Base-by-base conservation (phyloP, 345 rosid species). In the Triadica sebifera region DNA sequence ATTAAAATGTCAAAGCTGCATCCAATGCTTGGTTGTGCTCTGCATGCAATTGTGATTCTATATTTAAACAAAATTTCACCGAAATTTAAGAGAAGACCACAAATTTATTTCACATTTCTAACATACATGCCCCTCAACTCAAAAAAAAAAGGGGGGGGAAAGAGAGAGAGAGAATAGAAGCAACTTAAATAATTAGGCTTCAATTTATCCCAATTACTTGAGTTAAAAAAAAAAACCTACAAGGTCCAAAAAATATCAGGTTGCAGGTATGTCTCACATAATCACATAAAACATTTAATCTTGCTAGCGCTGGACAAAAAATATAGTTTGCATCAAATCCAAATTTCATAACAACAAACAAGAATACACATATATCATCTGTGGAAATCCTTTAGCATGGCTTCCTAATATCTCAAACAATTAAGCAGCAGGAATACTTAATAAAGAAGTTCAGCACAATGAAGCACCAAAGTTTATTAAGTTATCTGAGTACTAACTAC, bases 11-110 rank as follows among this genome's bases (percentile, higher is more conserved):
- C 25, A 43, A 66, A 19, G 41, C 55, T 15, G 15, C 50, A 75
- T 37, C 46, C 59, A 75, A 59, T 57, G 13, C 6, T 61, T 66
- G 64, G 47, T 65, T 73, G 64, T 47, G 39, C 63, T 50, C n/a
- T 25, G 71, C 69, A 49, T 46, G 43, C 53, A 57, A 65, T 57
- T 34, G 43, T 16, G 4, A 51, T 2, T 10, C 50, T 43, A 16
- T 19, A 15, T 71, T 53, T 50, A 47, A 46, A 34, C 41, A 56
- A 55, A 0, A 19, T 37, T 65, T 46, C 12, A 72, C 57, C 17
- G 7, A 47, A 47, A 70, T 38, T 57, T 55, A 53, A 57, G 58
- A 58, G 58, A 50, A 73, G 29, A 67, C 12, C 0, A 51, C 12
- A 67, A 67, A 24, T 51, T 29, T 15, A 8, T 67, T 67, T 67